phyloP scores from a whole-genome alignment of 2,329 filamentous ascomycete species.

The Calonectria ilicicola region DNA sequence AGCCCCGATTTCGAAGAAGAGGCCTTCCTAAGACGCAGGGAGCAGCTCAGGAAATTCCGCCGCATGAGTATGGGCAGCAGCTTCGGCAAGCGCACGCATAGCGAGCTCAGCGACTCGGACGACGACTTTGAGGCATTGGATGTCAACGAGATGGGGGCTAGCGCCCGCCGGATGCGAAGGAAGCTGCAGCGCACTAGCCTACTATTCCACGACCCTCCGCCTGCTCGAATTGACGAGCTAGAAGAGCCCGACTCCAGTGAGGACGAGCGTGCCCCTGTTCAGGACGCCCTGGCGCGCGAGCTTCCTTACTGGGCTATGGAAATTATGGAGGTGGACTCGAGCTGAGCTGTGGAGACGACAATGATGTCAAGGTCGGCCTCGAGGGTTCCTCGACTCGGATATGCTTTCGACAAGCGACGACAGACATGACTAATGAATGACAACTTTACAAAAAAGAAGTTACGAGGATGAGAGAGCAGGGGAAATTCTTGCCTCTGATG shows the following conservation, averaged over 20 bases:
- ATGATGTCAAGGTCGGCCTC: constrained; percentile 30
- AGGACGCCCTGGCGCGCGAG: constrained; percentile 58
- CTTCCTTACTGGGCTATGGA: constrained; percentile 63
- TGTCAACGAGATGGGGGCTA: constrained; percentile 57
- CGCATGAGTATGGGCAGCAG: constrained; percentile 65
- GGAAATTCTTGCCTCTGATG: constrained; percentile 36
- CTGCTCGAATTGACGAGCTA: constrained; percentile 64
- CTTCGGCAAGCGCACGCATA: constrained; percentile 66
- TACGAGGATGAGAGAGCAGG: constrained; percentile 39
- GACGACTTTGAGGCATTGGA: constrained; percentile 55
- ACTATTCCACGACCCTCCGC: constrained; percentile 63
- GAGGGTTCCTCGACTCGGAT: constrained; percentile 21
- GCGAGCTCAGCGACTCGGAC: constrained; percentile 65
- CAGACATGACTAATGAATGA: constrained; percentile 40
- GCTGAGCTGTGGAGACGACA: constrained; percentile 30
- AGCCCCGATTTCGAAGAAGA: constrained; percentile 53
- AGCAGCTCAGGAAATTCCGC: constrained; percentile 57
- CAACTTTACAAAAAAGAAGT: background rate
- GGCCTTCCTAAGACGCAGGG: constrained; percentile 54
- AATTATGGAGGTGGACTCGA: constrained; percentile 62
- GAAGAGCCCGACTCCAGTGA: constrained; percentile 65
- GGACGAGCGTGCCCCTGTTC: constrained; percentile 55
- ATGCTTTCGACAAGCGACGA: constrained; percentile 29
- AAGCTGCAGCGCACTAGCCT: constrained; percentile 60
- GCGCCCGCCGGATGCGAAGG: constrained; percentile 61